Conservation (phyloP, 1,139 yeast genomes). For the Nematodospora anomalae region DNA sequence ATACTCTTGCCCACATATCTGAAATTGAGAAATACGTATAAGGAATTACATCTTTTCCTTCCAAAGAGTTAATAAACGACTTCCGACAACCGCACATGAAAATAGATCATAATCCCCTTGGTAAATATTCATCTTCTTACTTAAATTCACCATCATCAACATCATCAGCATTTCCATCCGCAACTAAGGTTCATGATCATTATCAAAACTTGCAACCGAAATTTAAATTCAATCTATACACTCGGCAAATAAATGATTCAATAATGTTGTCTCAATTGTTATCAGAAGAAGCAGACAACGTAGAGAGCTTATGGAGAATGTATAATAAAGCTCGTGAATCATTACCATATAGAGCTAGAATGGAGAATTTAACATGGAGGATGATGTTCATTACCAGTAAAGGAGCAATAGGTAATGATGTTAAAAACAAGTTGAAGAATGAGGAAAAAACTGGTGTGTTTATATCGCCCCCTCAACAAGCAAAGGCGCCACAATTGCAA, state of each 20-base stretch:
- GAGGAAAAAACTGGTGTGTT: not conserved
- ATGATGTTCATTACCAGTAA: slow-evolving; percentile 65
- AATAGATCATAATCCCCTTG: slow-evolving; percentile 7
- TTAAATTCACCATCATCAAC: slow-evolving; percentile 13
- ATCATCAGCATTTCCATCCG: slow-evolving; percentile 6
- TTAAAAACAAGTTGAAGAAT: not conserved
- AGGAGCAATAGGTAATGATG: slow-evolving; percentile 1
- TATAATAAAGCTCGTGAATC: slow-evolving; percentile 75
- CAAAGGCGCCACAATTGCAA: slow-evolving; percentile 1
- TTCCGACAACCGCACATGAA: slow-evolving; percentile 3
- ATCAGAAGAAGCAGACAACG: slow-evolving; percentile 18
- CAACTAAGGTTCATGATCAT: not conserved
- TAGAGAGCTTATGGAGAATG: slow-evolving; percentile 77
- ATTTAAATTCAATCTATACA: slow-evolving; percentile 8
- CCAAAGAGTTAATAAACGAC: too few relatives aligned
- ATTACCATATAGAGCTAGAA: slow-evolving; percentile 71
- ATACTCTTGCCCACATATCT: too few relatives aligned
- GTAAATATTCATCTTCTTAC: slow-evolving; percentile 10
- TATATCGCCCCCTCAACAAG: not conserved
- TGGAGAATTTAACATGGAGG: slow-evolving; percentile 86
- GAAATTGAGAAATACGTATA: too few relatives aligned
- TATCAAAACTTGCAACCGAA: slow-evolving; percentile 4
- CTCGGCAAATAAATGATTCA: slow-evolving; percentile 1
- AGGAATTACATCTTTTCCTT: too few relatives aligned
- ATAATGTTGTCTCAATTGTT: slow-evolving; percentile 12